These are phyloP conservation scores for Neolentinus lepideus DNA, from an alignment of 1,284 basidiomycete genomes.

Conservation along the genomic window DNA sequence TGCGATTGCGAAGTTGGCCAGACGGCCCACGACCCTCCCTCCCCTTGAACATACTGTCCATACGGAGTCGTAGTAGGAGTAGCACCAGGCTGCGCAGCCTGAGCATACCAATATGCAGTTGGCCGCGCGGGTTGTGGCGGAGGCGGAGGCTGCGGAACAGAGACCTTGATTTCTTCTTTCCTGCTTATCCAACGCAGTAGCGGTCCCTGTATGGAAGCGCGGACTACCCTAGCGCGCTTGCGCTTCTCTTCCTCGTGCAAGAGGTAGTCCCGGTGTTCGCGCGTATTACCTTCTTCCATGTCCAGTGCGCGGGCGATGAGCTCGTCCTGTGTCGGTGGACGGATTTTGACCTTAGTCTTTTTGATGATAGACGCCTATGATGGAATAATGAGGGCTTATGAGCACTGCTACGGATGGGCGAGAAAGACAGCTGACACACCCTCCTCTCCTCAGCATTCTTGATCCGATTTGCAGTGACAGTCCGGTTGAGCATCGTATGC, in stretches of 20 bases:
- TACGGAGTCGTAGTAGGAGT: no score
- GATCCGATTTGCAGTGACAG: conserved; percentile 50
- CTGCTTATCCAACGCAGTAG: conserved; percentile 70
- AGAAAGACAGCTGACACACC: conserved; percentile 25
- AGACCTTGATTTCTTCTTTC: conserved; percentile 34
- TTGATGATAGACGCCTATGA: conserved; percentile 48
- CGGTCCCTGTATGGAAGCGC: conserved; percentile 60
- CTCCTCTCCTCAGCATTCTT: conserved; percentile 58
- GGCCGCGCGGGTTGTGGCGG: not conserved
- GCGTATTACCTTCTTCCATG: conserved; percentile 78
- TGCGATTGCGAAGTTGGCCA: not conserved
- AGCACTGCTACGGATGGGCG: not conserved
- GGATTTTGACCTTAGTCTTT: conserved; percentile 43
- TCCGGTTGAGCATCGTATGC: conserved; percentile 60
- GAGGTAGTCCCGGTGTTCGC: conserved; percentile 74
- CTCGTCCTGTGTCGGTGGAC: conserved; percentile 66
- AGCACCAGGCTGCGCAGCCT: no score
- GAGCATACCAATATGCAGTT: not conserved
- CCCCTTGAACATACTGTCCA: not conserved
- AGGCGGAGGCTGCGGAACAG: not conserved
- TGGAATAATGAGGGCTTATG: not conserved
- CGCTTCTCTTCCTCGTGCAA: conserved; percentile 77
- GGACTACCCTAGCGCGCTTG: conserved; percentile 53
- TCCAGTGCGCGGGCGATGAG: conserved; percentile 78
- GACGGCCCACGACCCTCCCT: not conserved